Evolutionary conservation across 805 yeast genomes (phyloP).

Genomic region (Teunomyces cretensis): DNA sequence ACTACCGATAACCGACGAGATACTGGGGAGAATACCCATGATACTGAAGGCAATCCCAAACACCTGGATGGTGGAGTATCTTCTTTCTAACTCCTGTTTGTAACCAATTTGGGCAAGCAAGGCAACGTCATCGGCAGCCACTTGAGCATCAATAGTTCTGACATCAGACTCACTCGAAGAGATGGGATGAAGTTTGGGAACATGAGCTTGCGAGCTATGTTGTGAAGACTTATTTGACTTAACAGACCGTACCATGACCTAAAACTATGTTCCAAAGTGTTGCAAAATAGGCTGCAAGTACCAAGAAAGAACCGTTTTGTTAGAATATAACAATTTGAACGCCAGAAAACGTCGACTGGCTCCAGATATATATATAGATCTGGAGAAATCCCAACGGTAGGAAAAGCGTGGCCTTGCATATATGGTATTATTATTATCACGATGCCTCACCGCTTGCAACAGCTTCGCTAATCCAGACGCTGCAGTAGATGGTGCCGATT

Average conservation of each 20-base stretch:
- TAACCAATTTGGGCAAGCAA: constrained; percentile 61
- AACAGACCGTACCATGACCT: not conserved
- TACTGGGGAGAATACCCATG: constrained; percentile 69
- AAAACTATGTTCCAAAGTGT: too few species aligned
- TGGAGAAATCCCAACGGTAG: too few species aligned
- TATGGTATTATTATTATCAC: too few species aligned
- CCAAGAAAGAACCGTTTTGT: too few species aligned
- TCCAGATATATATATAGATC: too few species aligned
- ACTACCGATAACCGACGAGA: constrained; percentile 52
- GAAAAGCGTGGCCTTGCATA: too few species aligned
- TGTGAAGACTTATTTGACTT: too few species aligned
- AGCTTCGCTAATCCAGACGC: not conserved
- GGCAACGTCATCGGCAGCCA: constrained; percentile 22
- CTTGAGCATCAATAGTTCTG: constrained; percentile 3
- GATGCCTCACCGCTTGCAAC: not conserved
- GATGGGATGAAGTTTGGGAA: not conserved
- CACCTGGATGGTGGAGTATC: constrained; percentile 59
- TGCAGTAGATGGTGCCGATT: too few species aligned
- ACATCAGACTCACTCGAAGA: constrained; percentile 5
- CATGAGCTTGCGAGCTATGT: not conserved
- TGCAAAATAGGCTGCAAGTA: too few species aligned
- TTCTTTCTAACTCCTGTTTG: constrained; percentile 64
- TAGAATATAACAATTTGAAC: too few species aligned
- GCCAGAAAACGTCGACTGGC: too few species aligned
- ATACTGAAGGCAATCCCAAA: constrained; percentile 75